phyloP scores from a whole-genome alignment of 331 rosid genomes.

The Quercus tomentella region DNA sequence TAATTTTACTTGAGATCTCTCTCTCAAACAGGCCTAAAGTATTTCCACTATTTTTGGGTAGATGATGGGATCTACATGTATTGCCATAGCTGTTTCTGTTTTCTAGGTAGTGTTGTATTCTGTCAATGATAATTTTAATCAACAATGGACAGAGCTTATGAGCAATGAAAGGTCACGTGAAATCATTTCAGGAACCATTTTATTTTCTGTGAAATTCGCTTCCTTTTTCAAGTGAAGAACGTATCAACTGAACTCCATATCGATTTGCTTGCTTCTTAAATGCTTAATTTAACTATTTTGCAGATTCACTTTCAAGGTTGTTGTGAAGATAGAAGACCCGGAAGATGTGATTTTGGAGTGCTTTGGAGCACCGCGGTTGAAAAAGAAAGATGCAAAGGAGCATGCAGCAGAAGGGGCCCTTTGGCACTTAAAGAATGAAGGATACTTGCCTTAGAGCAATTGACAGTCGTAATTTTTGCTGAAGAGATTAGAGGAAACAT shows the following conservation, averaged over 20 bases:
- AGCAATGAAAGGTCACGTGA: too few relatives aligned
- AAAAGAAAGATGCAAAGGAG: conserved; percentile 77
- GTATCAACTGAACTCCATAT: neutral
- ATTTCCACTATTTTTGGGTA: too few relatives aligned
- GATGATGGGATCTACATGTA: too few relatives aligned
- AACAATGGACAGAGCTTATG: too few relatives aligned
- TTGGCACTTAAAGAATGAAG: conserved; percentile 63
- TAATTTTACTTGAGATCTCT: too few relatives aligned
- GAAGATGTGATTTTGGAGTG: conserved; percentile 46
- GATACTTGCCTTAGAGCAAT: conserved; percentile 26
- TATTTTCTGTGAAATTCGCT: neutral
- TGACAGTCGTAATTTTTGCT: conserved; percentile 7
- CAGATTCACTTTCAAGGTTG: conserved; percentile 73
- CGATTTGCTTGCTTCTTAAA: neutral
- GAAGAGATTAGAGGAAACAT: neutral
- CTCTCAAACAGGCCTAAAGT: too few relatives aligned
- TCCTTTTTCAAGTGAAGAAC: neutral
- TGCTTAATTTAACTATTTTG: neutral
- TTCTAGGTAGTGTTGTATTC: too few relatives aligned
- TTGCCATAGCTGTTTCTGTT: too few relatives aligned
- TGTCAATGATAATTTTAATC: too few relatives aligned
- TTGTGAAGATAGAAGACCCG: conserved; percentile 56
- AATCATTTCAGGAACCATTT: neutral
- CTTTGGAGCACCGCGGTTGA: conserved; percentile 41
- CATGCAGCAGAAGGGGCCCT: conserved; percentile 81